phyloP scores from a whole-genome alignment of 1,284 basidiomycete genomes.

The Polyporus tsugae region DNA sequence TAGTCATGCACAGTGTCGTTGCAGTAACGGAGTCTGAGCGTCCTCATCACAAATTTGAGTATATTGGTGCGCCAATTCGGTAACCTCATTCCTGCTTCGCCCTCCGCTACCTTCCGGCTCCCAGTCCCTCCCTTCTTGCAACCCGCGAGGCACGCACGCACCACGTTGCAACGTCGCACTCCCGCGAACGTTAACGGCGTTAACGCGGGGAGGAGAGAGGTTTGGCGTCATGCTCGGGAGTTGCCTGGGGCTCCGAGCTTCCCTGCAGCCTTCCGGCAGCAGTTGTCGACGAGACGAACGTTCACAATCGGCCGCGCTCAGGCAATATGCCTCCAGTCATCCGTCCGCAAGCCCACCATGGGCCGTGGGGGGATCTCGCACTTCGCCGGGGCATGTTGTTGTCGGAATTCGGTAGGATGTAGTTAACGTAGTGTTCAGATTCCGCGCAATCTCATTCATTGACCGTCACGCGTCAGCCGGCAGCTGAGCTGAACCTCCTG shows the following conservation, averaged over 20 bases:
- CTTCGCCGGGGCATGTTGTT: neutral
- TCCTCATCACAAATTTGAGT: conserved; percentile 24
- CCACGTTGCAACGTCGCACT: neutral
- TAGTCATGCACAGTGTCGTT: conserved; percentile 20
- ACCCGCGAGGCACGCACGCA: conserved; percentile 21
- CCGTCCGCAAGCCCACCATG: neutral
- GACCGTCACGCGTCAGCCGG: neutral
- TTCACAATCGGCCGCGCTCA: neutral
- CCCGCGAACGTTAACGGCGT: conserved; percentile 9
- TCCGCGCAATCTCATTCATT: conserved; percentile 4
- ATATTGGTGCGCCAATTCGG: conserved; percentile 16
- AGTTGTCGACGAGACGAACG: neutral
- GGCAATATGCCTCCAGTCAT: conserved; percentile 9
- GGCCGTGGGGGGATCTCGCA: neutral
- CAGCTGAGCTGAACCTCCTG: conserved; percentile 1
- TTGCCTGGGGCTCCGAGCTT: neutral
- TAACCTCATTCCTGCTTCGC: conserved; percentile 2
- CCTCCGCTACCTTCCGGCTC: neutral
- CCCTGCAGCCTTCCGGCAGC: neutral
- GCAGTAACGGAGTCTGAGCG: conserved; percentile 11
- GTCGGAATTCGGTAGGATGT: neutral
- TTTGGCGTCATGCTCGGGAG: neutral
- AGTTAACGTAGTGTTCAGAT: neutral
- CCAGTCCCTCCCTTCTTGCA: conserved; percentile 7
- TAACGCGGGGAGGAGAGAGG: neutral